phyloP scores from a whole-genome alignment of 2,329 filamentous ascomycete species.

The Mycocentrospora acerina region DNA sequence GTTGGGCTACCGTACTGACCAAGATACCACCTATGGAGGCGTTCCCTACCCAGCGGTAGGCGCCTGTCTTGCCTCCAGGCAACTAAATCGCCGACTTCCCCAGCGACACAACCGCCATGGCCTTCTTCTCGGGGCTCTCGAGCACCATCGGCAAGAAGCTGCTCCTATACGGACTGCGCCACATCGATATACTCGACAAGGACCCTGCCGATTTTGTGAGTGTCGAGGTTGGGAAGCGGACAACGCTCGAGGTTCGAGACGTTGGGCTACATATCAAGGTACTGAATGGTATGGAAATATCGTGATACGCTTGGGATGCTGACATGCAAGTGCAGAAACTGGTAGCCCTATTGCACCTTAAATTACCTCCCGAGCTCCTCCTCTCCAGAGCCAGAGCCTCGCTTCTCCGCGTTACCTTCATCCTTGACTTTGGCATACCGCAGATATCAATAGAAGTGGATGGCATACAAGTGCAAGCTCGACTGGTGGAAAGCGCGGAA shows the following conservation, averaged over 20 bases:
- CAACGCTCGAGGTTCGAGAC: slow-evolving; percentile 82
- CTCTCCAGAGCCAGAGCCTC: slow-evolving; percentile 74
- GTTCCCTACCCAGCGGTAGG: slow-evolving; percentile 28
- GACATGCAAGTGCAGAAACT: slow-evolving; percentile 65
- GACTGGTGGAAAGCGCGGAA: slow-evolving; percentile 20
- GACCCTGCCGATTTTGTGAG: slow-evolving; percentile 86
- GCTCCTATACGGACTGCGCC: slow-evolving; percentile 80
- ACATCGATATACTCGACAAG: slow-evolving; percentile 83
- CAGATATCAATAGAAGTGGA: slow-evolving; percentile 81
- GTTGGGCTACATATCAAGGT: slow-evolving; percentile 80
- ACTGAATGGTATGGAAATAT: no score
- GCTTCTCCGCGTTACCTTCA: slow-evolving; percentile 77
- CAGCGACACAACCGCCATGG: slow-evolving; percentile 55
- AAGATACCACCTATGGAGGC: slow-evolving; percentile 29
- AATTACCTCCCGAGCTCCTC: slow-evolving; percentile 64
- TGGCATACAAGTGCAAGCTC: slow-evolving; percentile 70
- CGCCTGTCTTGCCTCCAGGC: slow-evolving; percentile 24
- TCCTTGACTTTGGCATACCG: slow-evolving; percentile 83
- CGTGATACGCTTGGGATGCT: slow-evolving; percentile 9
- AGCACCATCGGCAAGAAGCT: slow-evolving; percentile 83
- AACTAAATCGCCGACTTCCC: slow-evolving; percentile 10
- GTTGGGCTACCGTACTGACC: slow-evolving; percentile 8
- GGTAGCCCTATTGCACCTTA: slow-evolving; percentile 68
- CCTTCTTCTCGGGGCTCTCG: slow-evolving; percentile 64
- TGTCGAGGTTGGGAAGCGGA: slow-evolving; percentile 77